Evolutionary conservation across 2,329 filamentous ascomycete species (phyloP), one percentile per base, ranked within the genome.

Genomic region (Sordariomycetes sp.): DNA sequence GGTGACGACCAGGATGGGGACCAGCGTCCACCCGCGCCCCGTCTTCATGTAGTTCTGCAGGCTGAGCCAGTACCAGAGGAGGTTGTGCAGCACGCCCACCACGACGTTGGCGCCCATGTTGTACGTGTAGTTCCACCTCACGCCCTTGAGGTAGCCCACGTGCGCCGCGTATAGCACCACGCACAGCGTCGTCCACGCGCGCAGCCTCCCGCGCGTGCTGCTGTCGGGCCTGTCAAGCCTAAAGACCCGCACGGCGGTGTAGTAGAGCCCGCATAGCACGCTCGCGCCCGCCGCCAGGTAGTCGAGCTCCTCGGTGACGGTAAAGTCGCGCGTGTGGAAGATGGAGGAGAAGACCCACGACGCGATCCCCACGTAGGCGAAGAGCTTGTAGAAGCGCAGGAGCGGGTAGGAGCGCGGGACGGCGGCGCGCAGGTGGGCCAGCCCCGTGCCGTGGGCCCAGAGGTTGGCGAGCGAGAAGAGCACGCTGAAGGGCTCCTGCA

Each of bases 101-200:
- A 81, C 83, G 22, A 99, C 89, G 67, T 97, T 99, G 56, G 92
- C 94, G 1, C 88, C 85, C 91, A 99, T 97, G 70, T 99, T 99
- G 75, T 99, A 99, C 5, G 87, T 88, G 70, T 99, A 99, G 71
- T 97, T 89, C 89, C 94, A 99, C 20, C 79, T 77, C 77, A 92
- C 89, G 64, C 90, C 83, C 67, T 87, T 90, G 58, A 99, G 79
- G 70, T 96, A 99, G 53, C 77, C 80, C 54, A 97, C 84, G 69
- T 99, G 94, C 58, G 81, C 75, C 28, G 79, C 67, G 71, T 96
- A 99, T 57, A 96, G 73, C 16, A 73, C 62, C 28, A 82, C 69
- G 69, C 94, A 99, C 8, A 89, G 63, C 14, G 78, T 67, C 1
- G 90, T 92, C 93, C 92, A 97, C 24, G 82, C 68, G 53, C 88